Evolutionary conservation across 2,329 filamentous ascomycete species (phyloP).

Genomic region (Aurifilum marmelostoma): DNA sequence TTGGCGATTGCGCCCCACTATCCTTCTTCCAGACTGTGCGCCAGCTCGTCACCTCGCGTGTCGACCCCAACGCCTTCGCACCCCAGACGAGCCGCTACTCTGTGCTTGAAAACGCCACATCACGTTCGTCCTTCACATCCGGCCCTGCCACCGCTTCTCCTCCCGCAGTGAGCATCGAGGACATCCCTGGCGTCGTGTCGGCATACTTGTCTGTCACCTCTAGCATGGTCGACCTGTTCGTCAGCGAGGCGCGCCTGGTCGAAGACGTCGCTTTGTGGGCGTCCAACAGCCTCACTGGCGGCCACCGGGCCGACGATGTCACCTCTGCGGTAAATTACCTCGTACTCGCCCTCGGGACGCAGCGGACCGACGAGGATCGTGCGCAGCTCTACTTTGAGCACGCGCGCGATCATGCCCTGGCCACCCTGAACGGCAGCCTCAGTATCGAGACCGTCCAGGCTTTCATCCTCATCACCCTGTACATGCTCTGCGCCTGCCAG

Average conservation of each 20-base stretch:
- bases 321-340: conserved; percentile 51
- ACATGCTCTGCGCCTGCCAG: conserved; percentile 59
- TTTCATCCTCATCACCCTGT: conserved; percentile 54
- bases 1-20: conserved; percentile 59
- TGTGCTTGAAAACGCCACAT: conserved; percentile 51
- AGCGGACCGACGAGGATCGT: conserved; percentile 45
- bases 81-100: conserved; percentile 55
- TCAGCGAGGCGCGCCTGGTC: conserved; percentile 42
- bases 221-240: conserved; percentile 53
- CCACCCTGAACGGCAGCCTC: conserved; percentile 49
- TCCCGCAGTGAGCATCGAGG: conserved; percentile 34
- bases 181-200: conserved; percentile 38
- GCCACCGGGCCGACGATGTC: conserved; percentile 42
- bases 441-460: conserved; percentile 54
- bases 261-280: conserved; percentile 50
- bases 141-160: conserved; percentile 21
- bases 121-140: conserved; percentile 41
- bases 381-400: conserved; percentile 54
- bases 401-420: conserved; percentile 50
- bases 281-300: conserved; percentile 36
- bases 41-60: conserved; percentile 52
- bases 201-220: conserved; percentile 47
- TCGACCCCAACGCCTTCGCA: conserved; percentile 55
- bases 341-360: conserved; percentile 54
- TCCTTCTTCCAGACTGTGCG: conserved; percentile 60